Evolutionary conservation across 1,284 basidiomycete genomes (phyloP), one percentile per base, ranked within the genome.

Genomic region (Apiotrichum veenhuisii): DNA sequence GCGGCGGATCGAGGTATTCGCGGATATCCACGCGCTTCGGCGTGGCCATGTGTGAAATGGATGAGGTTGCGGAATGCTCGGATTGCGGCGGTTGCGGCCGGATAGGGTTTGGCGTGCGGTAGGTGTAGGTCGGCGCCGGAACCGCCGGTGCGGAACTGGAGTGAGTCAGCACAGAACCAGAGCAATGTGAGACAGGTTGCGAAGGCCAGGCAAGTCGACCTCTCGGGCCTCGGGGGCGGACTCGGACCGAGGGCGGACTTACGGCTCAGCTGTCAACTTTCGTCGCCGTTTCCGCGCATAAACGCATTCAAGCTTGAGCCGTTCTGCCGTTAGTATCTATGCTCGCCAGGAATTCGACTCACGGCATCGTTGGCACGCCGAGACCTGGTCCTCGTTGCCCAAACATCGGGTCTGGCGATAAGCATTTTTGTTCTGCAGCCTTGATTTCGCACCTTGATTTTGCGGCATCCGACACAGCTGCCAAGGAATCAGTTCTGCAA

Each of bases 361-460:
- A 52, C 51, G 43, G 27, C 51, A 52, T 8, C 51, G 34, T 23
- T 45, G 51, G 43, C 51, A 52, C 26, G 51, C 18, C 9, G 51
- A 52, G 1, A 37, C 51, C 26, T 52, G 42, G 51, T 52, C 51
- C 33, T 52, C 43, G 25, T 45, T 45, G 2, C 42, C 51, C n/a
- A 52, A 17, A n/a, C 51, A 52, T 2, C 51, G 51, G 15, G 51
- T 52, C 51, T 52, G n/a, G 14, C 9, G 11, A n/a, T 27, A 5
- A 25, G 8, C 14, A 25, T 18, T 14, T 34, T n/a, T 17, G 25
- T 5, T 14, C 26, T 8, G 17, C 45, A 18, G 17, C 45, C 7
- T 5, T 10, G 11, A 5, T 12, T 12, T 22, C 46, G 2, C 20
- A 49, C 48, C n/a, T 50, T 50, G 49, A 50, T 50, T 26, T 37